A percentile compares a stretch with the other conserved stretches of the same genome.
Evolutionary conservation across 805 yeast genomes (phyloP).

Genomic region (Starmerella bombi): DNA sequence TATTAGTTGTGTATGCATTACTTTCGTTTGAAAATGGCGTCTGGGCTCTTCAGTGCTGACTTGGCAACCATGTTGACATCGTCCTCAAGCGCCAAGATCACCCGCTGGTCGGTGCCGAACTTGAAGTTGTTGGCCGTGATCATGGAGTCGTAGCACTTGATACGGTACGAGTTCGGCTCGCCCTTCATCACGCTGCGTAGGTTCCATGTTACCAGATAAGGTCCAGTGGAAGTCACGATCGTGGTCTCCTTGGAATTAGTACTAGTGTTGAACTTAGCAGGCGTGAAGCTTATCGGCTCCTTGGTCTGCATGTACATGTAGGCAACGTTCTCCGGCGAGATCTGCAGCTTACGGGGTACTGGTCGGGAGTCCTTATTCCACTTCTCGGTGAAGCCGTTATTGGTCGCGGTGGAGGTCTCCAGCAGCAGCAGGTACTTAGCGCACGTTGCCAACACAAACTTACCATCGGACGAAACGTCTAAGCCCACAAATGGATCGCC

Average conservation of each 20-base stretch:
- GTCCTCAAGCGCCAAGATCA: constrained; percentile 59
- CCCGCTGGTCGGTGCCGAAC: constrained; percentile 56
- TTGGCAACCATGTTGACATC: constrained; percentile 62
- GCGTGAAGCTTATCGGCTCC: constrained; percentile 44
- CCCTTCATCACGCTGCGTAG: constrained; percentile 44
- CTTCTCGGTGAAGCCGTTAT: constrained; percentile 53
- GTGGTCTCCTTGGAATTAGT: constrained; percentile 49
- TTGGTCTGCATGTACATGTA: constrained; percentile 41
- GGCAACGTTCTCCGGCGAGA: constrained; percentile 61
- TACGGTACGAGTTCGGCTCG: constrained; percentile 43
- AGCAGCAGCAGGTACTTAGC: constrained; percentile 54
- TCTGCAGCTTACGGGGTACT: constrained; percentile 49
- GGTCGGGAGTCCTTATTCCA: constrained; percentile 57
- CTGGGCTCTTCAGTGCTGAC: constrained; percentile 45
- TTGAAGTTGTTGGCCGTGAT: constrained; percentile 70
- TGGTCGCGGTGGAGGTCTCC: constrained; percentile 51
- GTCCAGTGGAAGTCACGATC: constrained; percentile 68
- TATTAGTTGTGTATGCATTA: no score
- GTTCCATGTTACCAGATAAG: constrained; percentile 72
- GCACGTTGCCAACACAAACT: constrained; percentile 73
- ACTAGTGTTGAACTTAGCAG: constrained; percentile 68
- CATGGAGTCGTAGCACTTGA: constrained; percentile 46
- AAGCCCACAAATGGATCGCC: constrained; percentile 61
- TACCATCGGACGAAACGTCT: constrained; percentile 66
- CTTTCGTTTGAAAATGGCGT: constrained; percentile 19